Base-by-base conservation (phyloP, 2,329 filamentous ascomycete species). In the Apiospora aurea region DNA sequence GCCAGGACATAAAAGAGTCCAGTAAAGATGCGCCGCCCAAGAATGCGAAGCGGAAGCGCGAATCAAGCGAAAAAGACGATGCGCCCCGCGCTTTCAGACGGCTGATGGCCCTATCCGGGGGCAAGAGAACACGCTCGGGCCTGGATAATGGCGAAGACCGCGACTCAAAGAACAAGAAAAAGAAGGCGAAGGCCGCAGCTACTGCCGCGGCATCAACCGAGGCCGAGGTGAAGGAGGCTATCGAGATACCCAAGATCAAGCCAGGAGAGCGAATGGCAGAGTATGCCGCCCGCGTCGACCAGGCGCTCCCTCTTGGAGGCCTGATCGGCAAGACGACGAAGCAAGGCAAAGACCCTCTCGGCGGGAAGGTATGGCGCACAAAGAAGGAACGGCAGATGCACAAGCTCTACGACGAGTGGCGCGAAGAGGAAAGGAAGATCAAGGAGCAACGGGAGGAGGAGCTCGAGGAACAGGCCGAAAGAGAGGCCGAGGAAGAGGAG, bases 1-100 rank as follows among this genome's bases (percentile, higher is more conserved):
- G 76, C 75, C 76, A 79, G 73, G 73, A 82, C 78, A 70, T 77
- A 80, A 70, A 78, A 73, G 67, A 71, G 43, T 47, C 44, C 4
- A 82, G 80, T 73, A 76, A 76, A 73, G 77, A 73, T 73, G 77
- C 74, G 64, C 70, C 71, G 46, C 72, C 76, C 72, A 80, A 57
- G 81, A 86, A 82, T 79, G 74, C 78, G 69, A 87, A 87, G 76
- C 84, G 83, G 83, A 91, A 87, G 83, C 80, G 83, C 72, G 81
- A 80, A 46, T 78, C 74, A 64, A 77, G 81, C 69, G 81, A 80
- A 43, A 85, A 88, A 51, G 91, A 97, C 80, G 96, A 98, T 83
- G 95, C 93, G 1, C 96, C 96, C 0, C 93, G 94, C 76, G 94
- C 93, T 1, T 99, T 99, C 82, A 90, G 90, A 74, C 91, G 95